phyloP scores from a whole-genome alignment of 306 rosid genomes.

The Chamaecrista fasciculata region DNA sequence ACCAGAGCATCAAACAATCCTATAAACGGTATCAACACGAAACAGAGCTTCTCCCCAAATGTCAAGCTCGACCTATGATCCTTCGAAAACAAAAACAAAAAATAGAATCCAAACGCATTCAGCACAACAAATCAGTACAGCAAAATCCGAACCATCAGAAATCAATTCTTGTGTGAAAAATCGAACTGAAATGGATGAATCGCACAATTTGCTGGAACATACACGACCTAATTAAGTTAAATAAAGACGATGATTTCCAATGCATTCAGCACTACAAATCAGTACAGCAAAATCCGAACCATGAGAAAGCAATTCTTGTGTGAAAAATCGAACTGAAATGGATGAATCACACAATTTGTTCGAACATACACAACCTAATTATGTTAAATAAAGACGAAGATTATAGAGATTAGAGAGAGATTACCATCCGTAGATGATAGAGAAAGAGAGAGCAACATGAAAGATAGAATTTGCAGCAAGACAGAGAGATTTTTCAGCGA shows the following conservation, averaged over 20 bases:
- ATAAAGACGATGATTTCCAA: too few species aligned
- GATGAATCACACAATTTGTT: not conserved
- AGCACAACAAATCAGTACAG: not conserved
- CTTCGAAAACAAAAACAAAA: not conserved
- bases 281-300: not conserved
- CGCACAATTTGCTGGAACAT: not conserved
- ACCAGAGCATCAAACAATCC: constrained; percentile 43
- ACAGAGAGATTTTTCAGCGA: too few species aligned
- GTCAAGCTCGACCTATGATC: constrained; percentile 44
- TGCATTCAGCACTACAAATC: not conserved
- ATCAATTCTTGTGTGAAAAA: not conserved
- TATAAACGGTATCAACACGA: constrained; percentile 42
- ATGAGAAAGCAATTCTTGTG: not conserved
- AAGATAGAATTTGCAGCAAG: too few species aligned
- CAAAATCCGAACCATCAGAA: not conserved
- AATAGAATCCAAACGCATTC: not conserved
- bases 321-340: not conserved
- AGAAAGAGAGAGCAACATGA: too few species aligned
- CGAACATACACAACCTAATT: not conserved
- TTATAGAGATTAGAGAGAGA: too few species aligned
- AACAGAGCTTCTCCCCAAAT: constrained; percentile 44
- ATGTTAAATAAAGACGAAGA: not conserved
- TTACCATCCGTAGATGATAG: too few species aligned
- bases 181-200: not conserved
- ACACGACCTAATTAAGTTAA: not conserved